Base-by-base conservation (phyloP, 2,329 filamentous ascomycete genomes). In the Penicillium corylophilum region DNA sequence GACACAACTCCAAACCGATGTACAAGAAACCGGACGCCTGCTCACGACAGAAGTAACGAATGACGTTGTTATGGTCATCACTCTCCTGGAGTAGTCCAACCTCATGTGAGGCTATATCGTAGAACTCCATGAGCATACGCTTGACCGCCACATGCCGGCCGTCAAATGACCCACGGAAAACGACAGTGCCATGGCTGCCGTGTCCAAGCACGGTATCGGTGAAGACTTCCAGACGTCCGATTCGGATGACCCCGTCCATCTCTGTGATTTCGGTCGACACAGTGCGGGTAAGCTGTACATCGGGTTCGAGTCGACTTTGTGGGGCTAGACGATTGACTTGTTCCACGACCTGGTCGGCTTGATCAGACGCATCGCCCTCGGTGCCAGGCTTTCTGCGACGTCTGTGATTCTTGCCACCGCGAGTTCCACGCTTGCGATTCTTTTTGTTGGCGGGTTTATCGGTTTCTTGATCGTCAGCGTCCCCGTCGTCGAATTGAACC, bases 141-240 rank as follows among this genome's bases (percentile, higher is more conserved):
- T 99, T 99, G 43, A 99, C 90, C 1, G 94, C 94, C 23, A 99
- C 93, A 40, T 92, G 88, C 45, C 92, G 87, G 22, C 91, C 91
- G 69, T 95, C 94, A 69, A 95, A 97, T 48, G 86, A 89, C n/a
- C 94, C 94, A 44, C 90, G 87, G 70, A 94, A 97, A 0, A 99
- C 94, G 47, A 95, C 85, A 0, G 94, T 99, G n/a, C 94, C 94
- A 67, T 96, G 95, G 70, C 93, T 97, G 48, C 94, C 94, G 53
- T 90, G 81, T 1, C 85, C 85, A 35, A 87, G 76, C 16, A 85
- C 78, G 26, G 76, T 77, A 60, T 85, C 80, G 22, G 81, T 84
- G 57, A 81, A 77, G 26, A 86, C 83, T 48, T 77, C 78, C 22
- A 86, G 72, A 54, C 81, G 83, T 46, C 83, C 83, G 61, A 86